Base-by-base conservation (phyloP, 768 basidiomycete genomes). In the Thelephora aurantiotincta region DNA sequence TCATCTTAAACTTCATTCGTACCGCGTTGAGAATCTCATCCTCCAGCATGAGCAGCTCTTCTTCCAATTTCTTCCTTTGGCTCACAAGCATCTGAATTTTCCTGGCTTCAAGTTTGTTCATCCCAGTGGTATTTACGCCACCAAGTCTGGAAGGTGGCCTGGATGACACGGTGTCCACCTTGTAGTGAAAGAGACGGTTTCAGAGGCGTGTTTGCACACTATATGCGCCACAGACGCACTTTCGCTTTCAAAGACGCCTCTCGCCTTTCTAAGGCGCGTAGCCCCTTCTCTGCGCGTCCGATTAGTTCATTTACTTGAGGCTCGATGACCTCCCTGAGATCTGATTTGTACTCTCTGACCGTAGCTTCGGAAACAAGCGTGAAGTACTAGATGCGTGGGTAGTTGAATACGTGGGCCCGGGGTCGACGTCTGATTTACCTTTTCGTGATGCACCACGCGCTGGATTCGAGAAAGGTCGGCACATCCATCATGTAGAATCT, bases 241-340 rank as follows among this genome's bases (percentile, higher is more conserved):
- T 86, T 86, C 18, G 72, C 68, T 57, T 80, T 74, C 36, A 86
- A 62, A 43, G 70, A 57, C 43, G 64, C 69, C 52, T 82, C 80
- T 57, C 75, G 77, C 66, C 80, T 82, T 52, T 71, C 65, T 47
- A 89, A 61, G 7, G 66, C 57, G 23, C 72, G 69, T 33, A 88
- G 61, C 1, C 83, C 84, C 55, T 75, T 77, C 56, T 86, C 80
- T 0, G 84, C 79, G 19, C 75, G 73, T 48, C 76, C 70, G 16
- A 87, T 72, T 13, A 90, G 74, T 52, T 89, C 84, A 42, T 70
- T 75, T 16, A 90, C 80, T 26, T 82, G 77, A 14, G 87, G 87
- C 50, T 89, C 86, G 9, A 90, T 77, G 58, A 88, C 86, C 46
- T 85, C 82, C 1, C 75, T 78, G 35, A 89, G 68, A 37, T 81